Conservation (phyloP, 345 rosid genomes). For the Aquilaria yunnanensis region DNA sequence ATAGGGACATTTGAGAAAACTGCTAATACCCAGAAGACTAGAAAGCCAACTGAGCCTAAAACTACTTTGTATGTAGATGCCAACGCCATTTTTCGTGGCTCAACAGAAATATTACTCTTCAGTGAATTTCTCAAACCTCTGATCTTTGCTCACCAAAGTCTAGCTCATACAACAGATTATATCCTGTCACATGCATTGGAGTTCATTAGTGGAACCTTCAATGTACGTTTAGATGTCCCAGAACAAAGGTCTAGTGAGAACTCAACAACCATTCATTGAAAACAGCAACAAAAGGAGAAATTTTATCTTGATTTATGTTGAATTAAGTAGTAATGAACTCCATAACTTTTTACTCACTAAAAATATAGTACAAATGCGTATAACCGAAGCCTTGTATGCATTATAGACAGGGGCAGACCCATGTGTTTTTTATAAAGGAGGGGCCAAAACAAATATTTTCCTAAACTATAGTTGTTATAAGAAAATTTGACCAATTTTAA, state of each 20-base stretch:
- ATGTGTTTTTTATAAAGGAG: too few relatives aligned
- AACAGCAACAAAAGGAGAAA: not conserved
- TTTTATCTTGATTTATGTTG: not conserved
- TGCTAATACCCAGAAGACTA: conserved; percentile 73
- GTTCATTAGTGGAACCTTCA: not conserved
- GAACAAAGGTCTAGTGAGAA: not conserved
- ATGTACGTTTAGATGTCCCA: not conserved
- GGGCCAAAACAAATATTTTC: too few relatives aligned
- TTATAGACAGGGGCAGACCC: too few relatives aligned
- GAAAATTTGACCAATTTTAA: too few relatives aligned
- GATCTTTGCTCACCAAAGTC: not conserved
- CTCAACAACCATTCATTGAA: not conserved
- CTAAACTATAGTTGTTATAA: too few relatives aligned
- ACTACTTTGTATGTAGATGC: conserved; percentile 42
- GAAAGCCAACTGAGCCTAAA: conserved; percentile 66
- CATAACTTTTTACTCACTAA: not conserved
- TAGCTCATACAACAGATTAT: not conserved
- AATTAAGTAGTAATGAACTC: not conserved
- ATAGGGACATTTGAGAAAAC: conserved; percentile 78
- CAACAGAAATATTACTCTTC: not conserved
- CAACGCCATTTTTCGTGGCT: conserved; percentile 43
- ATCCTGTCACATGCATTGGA: not conserved
- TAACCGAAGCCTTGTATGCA: too few relatives aligned
- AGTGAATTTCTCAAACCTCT: not conserved
- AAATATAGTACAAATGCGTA: too few relatives aligned